A percentile compares a stretch with the other conserved stretches of the same genome.
Evolutionary conservation across 176 grass and related monocot genomes (phyloP).

Genomic region (Avena sativa): DNA sequence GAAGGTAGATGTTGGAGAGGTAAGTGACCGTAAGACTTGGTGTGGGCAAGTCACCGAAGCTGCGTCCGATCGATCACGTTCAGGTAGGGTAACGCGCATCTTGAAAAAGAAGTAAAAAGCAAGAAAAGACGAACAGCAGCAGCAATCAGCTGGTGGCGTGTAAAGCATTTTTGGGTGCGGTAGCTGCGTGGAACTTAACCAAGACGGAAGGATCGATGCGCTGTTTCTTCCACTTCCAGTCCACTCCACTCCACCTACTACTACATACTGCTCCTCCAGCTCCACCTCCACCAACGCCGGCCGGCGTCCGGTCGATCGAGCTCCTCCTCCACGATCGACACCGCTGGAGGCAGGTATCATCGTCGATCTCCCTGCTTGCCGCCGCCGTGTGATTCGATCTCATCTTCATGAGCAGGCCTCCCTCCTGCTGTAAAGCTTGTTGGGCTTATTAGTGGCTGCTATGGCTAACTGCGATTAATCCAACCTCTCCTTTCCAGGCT

Average conservation of each 20-base stretch:
- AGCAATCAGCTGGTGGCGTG: no score
- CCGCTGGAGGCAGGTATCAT: background rate
- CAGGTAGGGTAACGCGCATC: conserved; percentile 8
- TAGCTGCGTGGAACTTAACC: background rate
- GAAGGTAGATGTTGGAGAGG: no score
- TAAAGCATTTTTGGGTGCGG: no score
- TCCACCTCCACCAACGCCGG: background rate
- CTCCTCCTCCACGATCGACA: background rate
- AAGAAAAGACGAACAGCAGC: no score
- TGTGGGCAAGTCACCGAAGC: no score
- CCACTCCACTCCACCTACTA: background rate
- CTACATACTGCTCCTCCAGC: background rate
- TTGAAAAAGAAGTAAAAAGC: background rate
- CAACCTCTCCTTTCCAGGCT: background rate
- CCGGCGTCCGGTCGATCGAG: background rate
- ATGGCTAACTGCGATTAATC: background rate
- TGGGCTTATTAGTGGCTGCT: background rate
- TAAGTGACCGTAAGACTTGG: no score
- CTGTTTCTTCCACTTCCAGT: background rate
- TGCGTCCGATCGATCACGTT: background rate
- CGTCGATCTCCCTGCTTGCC: background rate
- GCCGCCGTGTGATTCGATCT: background rate
- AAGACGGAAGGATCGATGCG: background rate
- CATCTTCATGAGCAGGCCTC: background rate
- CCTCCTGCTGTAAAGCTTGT: background rate